Evolutionary conservation across 2,329 filamentous ascomycete genomes (phyloP).

Genomic region (Aschersonia sp.): DNA sequence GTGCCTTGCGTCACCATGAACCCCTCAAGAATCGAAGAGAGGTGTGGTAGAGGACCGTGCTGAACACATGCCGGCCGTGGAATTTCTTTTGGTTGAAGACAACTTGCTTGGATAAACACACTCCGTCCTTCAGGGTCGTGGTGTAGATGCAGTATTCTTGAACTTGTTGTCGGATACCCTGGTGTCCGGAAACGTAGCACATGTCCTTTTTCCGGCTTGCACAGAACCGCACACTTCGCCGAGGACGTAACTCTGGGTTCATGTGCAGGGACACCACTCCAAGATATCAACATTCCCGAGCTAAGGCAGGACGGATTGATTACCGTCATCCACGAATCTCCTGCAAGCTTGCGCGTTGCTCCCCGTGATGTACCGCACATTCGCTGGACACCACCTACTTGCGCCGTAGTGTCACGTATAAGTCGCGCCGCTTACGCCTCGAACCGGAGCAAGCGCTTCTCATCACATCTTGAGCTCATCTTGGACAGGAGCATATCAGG

Average conservation of each 20-base stretch:
- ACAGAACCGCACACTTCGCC: too few species aligned
- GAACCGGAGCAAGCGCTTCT: background rate
- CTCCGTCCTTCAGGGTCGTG: background rate
- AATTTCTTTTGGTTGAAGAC: background rate
- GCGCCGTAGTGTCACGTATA: background rate
- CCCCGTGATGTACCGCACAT: background rate
- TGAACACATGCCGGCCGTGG: background rate
- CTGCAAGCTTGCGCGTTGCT: too few species aligned
- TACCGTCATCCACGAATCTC: too few species aligned
- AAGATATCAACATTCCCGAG: too few species aligned
- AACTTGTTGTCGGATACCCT: too few species aligned
- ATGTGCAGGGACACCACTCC: too few species aligned
- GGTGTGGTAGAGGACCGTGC: background rate
- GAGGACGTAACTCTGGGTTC: too few species aligned
- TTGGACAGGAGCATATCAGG: too few species aligned
- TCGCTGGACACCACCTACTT: background rate
- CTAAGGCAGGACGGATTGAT: too few species aligned
- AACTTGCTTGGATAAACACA: background rate
- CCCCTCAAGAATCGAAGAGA: background rate
- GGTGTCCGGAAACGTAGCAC: too few species aligned
- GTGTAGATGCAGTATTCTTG: background rate
- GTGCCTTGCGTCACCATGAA: background rate
- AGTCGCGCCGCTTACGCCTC: background rate
- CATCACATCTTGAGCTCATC: background rate
- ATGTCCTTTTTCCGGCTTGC: too few species aligned